Evolutionary conservation across 164 flowering plant species (phyloP), one percentile per base, ranked within the genome.

Genomic region (Nelumbo lutea): DNA sequence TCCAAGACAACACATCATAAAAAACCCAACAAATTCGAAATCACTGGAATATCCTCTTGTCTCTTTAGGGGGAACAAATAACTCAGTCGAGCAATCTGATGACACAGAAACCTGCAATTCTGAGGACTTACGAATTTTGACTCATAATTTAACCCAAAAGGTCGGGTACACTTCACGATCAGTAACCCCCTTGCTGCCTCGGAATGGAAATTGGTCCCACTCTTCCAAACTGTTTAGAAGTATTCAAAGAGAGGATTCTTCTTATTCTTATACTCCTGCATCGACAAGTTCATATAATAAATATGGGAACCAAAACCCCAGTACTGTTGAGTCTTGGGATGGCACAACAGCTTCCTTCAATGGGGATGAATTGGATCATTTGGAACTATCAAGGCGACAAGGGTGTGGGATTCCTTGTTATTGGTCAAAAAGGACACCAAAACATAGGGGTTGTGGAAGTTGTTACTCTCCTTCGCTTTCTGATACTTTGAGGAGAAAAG

Each of bases 331-430:
- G 48, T 95, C 97, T 51, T 90, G 91, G 93, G 97, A 87, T 73
- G 96, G 85, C 42, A 79, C 88, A 11, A 79, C 90, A 11, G 81
- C 84, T 61, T 92, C 99, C 2, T 61, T 84, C 10, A 91, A 86
- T 66, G 89, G 76, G 55, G 93, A 86, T 69, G 90, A 87, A 65
- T 85, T 83, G 72, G 95, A 93, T 69, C 82, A 73, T 5, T 80
- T 96, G 70, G 96, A 88, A 70, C 77, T 88, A 46, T 85, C 88
- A 0, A 86, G 88, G 42, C 77, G 88, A 13, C 90, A 84, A 70
- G 97, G 96, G 48, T 91, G 98, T 76, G 98, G 98, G 39, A 89
- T 95, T 78, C 88, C 97, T 72, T 88, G 95, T 73, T 90, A 89
- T 72, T 87, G 97, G 97, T 82, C 99, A 0, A 95, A 78, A 74